phyloP scores from a whole-genome alignment of 352 stramenopile genomes.

The Phytophthora citricola region DNA sequence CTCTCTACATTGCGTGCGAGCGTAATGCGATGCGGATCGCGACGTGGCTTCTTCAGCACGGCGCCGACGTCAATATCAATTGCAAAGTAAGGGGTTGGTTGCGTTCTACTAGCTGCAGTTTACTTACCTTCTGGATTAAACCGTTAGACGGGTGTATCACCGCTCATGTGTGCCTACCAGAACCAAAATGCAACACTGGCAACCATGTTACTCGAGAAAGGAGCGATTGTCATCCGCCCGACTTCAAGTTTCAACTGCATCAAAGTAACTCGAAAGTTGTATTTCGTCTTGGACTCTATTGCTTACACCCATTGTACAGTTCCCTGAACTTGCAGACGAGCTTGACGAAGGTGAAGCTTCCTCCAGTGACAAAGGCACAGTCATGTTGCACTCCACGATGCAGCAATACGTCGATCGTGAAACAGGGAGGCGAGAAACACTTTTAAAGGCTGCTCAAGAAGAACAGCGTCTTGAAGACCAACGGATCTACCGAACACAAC shows the following conservation, averaged over 20 bases:
- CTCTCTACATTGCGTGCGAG: conserved; percentile 65
- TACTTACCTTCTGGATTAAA: background rate
- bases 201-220: conserved; percentile 55
- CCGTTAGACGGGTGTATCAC: conserved; percentile 41
- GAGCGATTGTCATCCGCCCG: conserved; percentile 42
- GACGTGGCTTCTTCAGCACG: conserved; percentile 60
- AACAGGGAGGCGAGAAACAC: conserved; percentile 22
- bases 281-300: background rate
- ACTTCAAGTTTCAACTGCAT: conserved; percentile 42
- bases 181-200: conserved; percentile 57
- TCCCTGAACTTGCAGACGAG: conserved; percentile 28
- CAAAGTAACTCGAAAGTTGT: conserved; percentile 30
- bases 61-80: conserved; percentile 57
- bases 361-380: conserved; percentile 5
- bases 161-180: conserved; percentile 63
- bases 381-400: conserved; percentile 11
- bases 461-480: conserved; percentile 56
- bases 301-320: conserved; percentile 5
- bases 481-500: conserved; percentile 51
- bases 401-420: conserved; percentile 40
- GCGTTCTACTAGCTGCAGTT: background rate
- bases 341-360: conserved; percentile 12
- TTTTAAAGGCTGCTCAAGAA: conserved; percentile 50
- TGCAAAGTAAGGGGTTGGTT: conserved; percentile 40
- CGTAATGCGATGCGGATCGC: conserved; percentile 46